Evolutionary conservation across 805 yeast genomes (phyloP), one percentile per base, ranked within the genome.

Genomic region (Vanderwaltozyma verrucispora): DNA sequence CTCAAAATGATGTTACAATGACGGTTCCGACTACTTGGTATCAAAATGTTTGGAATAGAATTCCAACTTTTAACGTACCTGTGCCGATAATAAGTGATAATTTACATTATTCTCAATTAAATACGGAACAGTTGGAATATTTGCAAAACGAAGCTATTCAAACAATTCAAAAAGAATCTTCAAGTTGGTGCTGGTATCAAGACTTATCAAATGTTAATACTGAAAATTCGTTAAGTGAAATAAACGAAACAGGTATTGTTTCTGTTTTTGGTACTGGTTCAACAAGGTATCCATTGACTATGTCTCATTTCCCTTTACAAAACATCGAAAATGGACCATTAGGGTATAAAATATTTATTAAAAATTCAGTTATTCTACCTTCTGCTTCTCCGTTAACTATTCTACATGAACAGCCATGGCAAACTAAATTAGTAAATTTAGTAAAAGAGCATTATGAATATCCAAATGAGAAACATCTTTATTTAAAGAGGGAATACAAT

Each of bases 361-460:
- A 51, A 19, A 53, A 54, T 34, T 49, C 62, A 3, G 13, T 55
- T 11, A 40, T 60, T n/a, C 30, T 60, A n/a, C 64, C 64, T 1
- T 47, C 53, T 3, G 42, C 44, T 7, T 46, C 55, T 9, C 57
- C 53, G 21, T 35, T 33, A 16, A 53, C 50, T 19, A 45, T 45
- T 13, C 54, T 48, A 25, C 64, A 67, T 43, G 41, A 45, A 11
- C 51, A 58, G 24, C 59, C 68, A 1, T 28, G 48, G 8, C 46
- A 45, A 39, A 65, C 68, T 3, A 61, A 59, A 34, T 43, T 63
- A 5, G 56, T 63, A 5, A 48, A 56, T 13, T 59, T 64, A 1
- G 44, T 62, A 16, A 61, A 56, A 42, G 42, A 62, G 13, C 61
- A 66, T 41, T 66, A 65, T 39, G 61, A 62, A 39, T 63, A 43